Base-by-base conservation (phyloP, 495 filamentous ascomycete species). In the Neurospora sp. region DNA sequence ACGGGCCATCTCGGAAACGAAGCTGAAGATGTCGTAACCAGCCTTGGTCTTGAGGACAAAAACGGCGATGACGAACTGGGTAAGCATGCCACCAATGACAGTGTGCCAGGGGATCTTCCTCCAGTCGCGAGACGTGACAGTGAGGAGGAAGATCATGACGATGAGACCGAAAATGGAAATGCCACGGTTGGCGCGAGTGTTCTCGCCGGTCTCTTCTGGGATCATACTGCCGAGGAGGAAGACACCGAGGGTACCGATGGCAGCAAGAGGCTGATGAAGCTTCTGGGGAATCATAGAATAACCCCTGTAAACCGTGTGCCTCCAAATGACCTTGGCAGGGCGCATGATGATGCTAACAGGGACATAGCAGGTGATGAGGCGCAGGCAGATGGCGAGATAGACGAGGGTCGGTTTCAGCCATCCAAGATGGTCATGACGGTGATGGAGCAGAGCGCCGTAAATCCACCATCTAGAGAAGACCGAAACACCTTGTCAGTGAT, bases 361-460 rank as follows among this genome's bases (percentile, higher is more conserved):
- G 12, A 96, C 80, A 76, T 93, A 90, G 77, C 92, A 87, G 81
- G 89, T 90, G 74, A 96, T 75, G 61, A 96, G 79, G 6, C 94
- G 90, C 72, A 96, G 79, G 8, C 87, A 87, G 75, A 97, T 90
- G 71, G 82, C 87, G 45, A 97, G 87, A 80, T 90, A 97, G 17
- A 97, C 72, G 45, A 97, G 86, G 81, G 94, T 94, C 8, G 94
- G 93, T 40, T 94, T 88, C 75, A 97, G 75, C 94, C 94, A 97
- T 71, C 90, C 90, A 76, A 88, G 86, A 77, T 93, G 90, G 76
- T 90, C 74, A 17, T 88, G 87, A 79, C 93, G 91, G 22, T 90
- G 88, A 78, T 92, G 91, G 59, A 90, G 83, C 72, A 94, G 83
- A 22, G 97, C 85, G 48, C 91, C 89, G 59, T 90, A 91, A 72